Evolutionary conservation across 495 filamentous ascomycete genomes (phyloP), one percentile per base, ranked within the genome.

Genomic region (Oidiodendron maius): DNA sequence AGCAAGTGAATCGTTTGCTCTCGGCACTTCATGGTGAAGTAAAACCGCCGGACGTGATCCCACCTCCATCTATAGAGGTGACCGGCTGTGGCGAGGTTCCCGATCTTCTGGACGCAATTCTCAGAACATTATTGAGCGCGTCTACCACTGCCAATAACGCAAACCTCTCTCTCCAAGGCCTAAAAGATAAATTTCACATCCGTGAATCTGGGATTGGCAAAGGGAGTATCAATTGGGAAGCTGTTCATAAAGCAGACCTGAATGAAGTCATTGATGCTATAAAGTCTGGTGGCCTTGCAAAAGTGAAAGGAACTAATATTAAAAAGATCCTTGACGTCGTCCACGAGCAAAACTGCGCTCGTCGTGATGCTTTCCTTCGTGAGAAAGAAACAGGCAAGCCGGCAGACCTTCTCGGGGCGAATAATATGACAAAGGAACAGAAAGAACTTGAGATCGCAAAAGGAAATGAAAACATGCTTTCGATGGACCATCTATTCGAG

Each of bases 61-160:
- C 89, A 0, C 65, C 74, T 6, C 87, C 93, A 1, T 89, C 87
- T n/a, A 65, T 87, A 2, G 83, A 83, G 2, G 76, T 89, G 12
- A 80, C 90, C 15, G 91, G 91, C 1, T 98, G 93, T 56, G 93
- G 93, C 12, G 91, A 98, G 63, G 93, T 96, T 0, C 91, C 91
- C 0, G 91, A 83, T 16, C 81, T 96, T 1, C 73, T 98, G 0
- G 93, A 97, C 60, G 93, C 91, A 0, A 68, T 98, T 0, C 76
- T 96, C 18, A 77, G 90, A 20, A 95, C 90, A 0, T 60, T 84
- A 3, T 74, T 95, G 20, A 94, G 87, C 61, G 86, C 84, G 0
- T 80, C 83, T 5, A 93, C 87, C 0, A 80, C 77, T 0, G 74
- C 78, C 45, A 75, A 59, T 4, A 86, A 88, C 48, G 78, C 86